These are phyloP conservation scores for Cystofilobasidium capitatum DNA, from an alignment of 768 basidiomycete genomes.

Conservation along the genomic window DNA sequence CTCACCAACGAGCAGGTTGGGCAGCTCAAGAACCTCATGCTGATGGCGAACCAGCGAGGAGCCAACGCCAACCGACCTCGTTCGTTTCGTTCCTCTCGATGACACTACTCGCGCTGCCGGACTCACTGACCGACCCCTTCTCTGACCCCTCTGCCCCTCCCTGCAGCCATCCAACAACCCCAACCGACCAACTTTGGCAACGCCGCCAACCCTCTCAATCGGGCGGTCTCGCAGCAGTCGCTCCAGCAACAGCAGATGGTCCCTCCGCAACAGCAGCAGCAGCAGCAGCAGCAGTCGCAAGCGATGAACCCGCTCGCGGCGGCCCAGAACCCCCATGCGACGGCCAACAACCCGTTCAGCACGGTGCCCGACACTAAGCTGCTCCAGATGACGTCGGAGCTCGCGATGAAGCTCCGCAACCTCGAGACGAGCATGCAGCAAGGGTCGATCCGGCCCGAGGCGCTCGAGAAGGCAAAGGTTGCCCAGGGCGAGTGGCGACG, in stretches of 20 bases:
- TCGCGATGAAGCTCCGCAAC: constrained; percentile 6
- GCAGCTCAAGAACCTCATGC: constrained; percentile 15
- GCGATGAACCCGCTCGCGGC: constrained; percentile 21
- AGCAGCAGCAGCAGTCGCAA: constrained; percentile 23
- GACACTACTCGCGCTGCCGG: background rate
- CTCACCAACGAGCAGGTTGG: constrained; percentile 11
- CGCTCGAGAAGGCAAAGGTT: constrained; percentile 9
- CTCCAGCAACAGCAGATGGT: constrained; percentile 7
- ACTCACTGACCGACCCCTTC: background rate
- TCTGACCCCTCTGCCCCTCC: background rate
- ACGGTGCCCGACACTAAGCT: background rate
- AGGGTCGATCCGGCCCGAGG: background rate
- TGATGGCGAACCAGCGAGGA: constrained; percentile 4
- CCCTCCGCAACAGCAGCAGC: constrained; percentile 14
- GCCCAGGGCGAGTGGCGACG: constrained; percentile 14
- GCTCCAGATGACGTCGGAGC: constrained; percentile 8
- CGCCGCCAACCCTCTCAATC: background rate
- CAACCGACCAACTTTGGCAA: constrained; percentile 16
- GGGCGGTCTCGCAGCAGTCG: background rate
- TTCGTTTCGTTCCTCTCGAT: background rate
- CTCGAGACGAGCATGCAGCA: constrained; percentile 11
- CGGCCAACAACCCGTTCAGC: background rate
- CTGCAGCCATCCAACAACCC: constrained; percentile 24
- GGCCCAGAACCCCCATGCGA: background rate
- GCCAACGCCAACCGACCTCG: background rate